Evolutionary conservation across 2,329 filamentous ascomycete species (phyloP).

Genomic region (Stachybotrys chartarum): DNA sequence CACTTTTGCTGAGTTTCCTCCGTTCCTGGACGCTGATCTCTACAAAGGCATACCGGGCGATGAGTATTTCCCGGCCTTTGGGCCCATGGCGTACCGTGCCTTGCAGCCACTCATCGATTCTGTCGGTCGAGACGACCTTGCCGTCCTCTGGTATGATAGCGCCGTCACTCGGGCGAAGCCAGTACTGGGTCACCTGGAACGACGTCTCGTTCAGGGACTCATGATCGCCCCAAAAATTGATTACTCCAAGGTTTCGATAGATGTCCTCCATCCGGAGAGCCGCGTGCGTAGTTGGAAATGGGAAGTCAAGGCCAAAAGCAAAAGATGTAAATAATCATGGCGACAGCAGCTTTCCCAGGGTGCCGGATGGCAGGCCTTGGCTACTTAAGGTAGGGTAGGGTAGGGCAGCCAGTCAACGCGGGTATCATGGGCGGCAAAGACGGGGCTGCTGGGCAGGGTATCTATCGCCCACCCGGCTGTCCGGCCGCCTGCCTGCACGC

Average conservation of each 20-base stretch:
- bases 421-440: neutral
- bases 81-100: neutral
- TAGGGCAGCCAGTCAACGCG: neutral
- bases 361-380: no score
- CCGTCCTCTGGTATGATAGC: neutral
- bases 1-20: no score
- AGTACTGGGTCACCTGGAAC: constrained; percentile 21
- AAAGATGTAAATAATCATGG: no score
- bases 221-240: constrained; percentile 13
- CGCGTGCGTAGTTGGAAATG: neutral
- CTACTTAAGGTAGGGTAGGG: no score
- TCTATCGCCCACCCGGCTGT: neutral
- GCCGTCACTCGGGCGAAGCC: constrained; percentile 11
- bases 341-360: no score
- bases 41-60: constrained; percentile 18
- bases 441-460: neutral
- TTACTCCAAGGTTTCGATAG: constrained; percentile 19
- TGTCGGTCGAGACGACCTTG: neutral
- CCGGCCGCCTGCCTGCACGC: neutral
- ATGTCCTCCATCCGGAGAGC: constrained; percentile 20
- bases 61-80: constrained; percentile 10
- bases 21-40: constrained; percentile 10
- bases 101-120: constrained; percentile 12
- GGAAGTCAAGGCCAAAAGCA: neutral
- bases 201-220: constrained; percentile 7